Base-by-base conservation (phyloP, 169 alveolate genomes). In the Plasmodium fragile region DNA sequence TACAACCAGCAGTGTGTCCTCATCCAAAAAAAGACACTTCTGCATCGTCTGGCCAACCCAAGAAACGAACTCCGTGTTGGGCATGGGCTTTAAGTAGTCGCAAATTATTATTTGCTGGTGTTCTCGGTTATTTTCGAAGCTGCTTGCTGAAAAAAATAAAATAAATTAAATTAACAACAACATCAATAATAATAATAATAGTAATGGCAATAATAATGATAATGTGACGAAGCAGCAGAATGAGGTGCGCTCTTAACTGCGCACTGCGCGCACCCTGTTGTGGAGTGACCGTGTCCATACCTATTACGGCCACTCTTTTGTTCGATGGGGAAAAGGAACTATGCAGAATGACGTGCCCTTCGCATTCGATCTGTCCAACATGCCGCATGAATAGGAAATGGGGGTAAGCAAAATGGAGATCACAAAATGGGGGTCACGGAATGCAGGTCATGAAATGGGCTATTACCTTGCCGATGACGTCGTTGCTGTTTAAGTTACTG, bases 31-130 rank as follows among this genome's bases (percentile, higher is more conserved):
- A 52, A 85, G 65, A 73, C 93, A 73, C 59, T 39, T 85, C 28
- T 85, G 93, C 28, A 85, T 72, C 18, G 93, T 85, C 53, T 85
- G 93, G 0, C 93, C 93, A 85, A 85, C 49, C 93, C 93, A 85
- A 11, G 93, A 52, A 59, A 85, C 77, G 71, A 53, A 85, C 43
- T 85, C 85, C 36, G 36, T 73, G 65, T 85, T 85, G 30, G 70
- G 65, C 22, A 81, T 77, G 32, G 93, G 36, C 65, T 85, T 39
- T 4, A 72, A 73, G 69, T 53, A 85, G 32, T 85, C 93, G 28
- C 72, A 72, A 52, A 85, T 85, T 75, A 85, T 85, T 73, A 85
- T 85, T 85, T 85, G 83, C 55, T 85, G 93, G 22, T 85, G 73
- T 85, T 73, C 69, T 11, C 79, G 43, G 25, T 65, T 85, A 32